A percentile compares a stretch with the other conserved stretches of the same genome.
Evolutionary conservation across 106 monocot species (phyloP).

Genomic region (Iris macrosiphon): DNA sequence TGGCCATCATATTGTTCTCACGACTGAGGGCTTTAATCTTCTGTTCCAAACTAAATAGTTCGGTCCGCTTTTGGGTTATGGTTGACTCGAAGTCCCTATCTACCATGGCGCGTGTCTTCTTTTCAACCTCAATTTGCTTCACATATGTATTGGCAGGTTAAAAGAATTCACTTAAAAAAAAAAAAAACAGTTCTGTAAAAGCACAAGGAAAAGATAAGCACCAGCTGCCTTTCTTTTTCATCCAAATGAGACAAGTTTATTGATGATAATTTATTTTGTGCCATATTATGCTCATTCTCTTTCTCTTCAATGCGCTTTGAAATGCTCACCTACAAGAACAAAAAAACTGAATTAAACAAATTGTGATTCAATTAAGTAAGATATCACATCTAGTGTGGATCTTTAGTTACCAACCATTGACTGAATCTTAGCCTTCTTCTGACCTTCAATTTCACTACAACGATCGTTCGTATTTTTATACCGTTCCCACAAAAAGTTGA

Average conservation of each 20-base stretch:
- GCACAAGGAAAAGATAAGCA: conserved; percentile 16
- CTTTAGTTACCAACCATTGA: conserved; percentile 44
- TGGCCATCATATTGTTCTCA: conserved; percentile 76
- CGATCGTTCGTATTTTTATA: conserved; percentile 45
- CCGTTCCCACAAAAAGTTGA: conserved; percentile 57
- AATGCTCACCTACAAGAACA: conserved; percentile 46
- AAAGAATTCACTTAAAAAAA: conserved; percentile 3
- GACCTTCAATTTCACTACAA: conserved; percentile 71
- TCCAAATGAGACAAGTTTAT: conserved; percentile 77
- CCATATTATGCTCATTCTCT: conserved; percentile 63
- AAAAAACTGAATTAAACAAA: not conserved
- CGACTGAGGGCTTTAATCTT: conserved; percentile 62
- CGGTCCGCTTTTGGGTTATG: conserved; percentile 67
- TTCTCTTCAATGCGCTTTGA: conserved; percentile 53
- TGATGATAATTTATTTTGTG: conserved; percentile 62
- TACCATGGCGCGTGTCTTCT: conserved; percentile 49
- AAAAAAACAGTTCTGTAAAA: not conserved
- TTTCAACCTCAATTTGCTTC: conserved; percentile 92
- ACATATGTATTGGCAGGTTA: not conserved
- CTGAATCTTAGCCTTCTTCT: conserved; percentile 57
- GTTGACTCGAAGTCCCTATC: conserved; percentile 71
- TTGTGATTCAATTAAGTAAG: not conserved
- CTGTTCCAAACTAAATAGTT: conserved; percentile 76
- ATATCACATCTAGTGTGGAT: conserved; percentile 1
- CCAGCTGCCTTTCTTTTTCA: conserved; percentile 74